Percentiles rank a stretch among this genome's conserved stretches.
Evolutionary conservation across 2,329 filamentous ascomycete genomes (phyloP).

Genomic region (Thermothelomyces thermophilus): DNA sequence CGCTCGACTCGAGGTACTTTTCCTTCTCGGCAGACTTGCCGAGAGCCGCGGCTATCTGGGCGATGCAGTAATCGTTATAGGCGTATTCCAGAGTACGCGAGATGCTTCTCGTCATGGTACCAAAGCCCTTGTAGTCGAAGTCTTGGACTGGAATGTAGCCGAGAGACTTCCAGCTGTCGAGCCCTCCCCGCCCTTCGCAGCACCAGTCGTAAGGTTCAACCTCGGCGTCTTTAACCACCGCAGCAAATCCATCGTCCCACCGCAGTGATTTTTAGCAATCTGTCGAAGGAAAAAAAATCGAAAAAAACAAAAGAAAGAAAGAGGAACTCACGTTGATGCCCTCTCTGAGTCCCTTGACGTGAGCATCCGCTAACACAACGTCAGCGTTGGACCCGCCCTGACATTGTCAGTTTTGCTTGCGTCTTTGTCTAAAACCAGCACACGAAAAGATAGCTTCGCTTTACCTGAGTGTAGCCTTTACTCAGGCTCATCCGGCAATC

Average conservation of each 20-base stretch:
- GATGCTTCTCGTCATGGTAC: slow-evolving; percentile 62
- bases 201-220: slow-evolving; percentile 64
- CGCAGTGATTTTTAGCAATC: slow-evolving; percentile 29
- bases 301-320: not conserved
- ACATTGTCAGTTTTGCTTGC: slow-evolving; percentile 5
- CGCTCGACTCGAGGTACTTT: slow-evolving; percentile 53
- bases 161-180: slow-evolving; percentile 64
- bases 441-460: not conserved
- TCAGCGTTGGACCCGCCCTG: slow-evolving; percentile 70
- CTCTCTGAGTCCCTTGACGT: slow-evolving; percentile 55
- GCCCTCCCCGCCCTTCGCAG: slow-evolving; percentile 62
- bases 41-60: slow-evolving; percentile 53
- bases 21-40: slow-evolving; percentile 48
- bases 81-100: slow-evolving; percentile 71
- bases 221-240: slow-evolving; percentile 66
- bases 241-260: slow-evolving; percentile 63
- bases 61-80: slow-evolving; percentile 68
- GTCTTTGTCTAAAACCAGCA: not conserved
- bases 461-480: slow-evolving; percentile 61
- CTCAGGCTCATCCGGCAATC: slow-evolving; percentile 72
- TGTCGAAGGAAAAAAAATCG: no score
- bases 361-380: slow-evolving; percentile 60
- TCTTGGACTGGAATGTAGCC: slow-evolving; percentile 67
- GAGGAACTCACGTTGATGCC: slow-evolving; percentile 43
- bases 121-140: slow-evolving; percentile 59